Evolutionary conservation across 2,329 filamentous ascomycete genomes (phyloP), one percentile per base, ranked within the genome.

Genomic region (Cercospora brassicicola): DNA sequence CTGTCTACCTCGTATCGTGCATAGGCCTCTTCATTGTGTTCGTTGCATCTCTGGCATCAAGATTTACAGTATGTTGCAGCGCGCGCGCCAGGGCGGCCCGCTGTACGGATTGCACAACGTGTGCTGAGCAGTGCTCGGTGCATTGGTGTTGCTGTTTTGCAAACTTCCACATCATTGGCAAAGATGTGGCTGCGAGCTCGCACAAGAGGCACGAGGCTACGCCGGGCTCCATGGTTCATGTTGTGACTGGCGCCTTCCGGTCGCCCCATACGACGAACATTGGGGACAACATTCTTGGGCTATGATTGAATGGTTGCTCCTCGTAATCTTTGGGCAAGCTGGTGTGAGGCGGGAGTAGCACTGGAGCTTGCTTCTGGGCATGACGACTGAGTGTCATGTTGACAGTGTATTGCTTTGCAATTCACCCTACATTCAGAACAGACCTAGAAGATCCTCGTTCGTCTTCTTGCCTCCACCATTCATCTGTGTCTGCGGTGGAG

Each of bases 401-500:
- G 23, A 15, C 36, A 42, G 36, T n/a, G 13, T 13, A 28, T 28
- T 5, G 7, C 48, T 55, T 13, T 28, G 20, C 45, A 48, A 5
- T 1, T n/a, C 48, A n/a, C 30, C 31, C 3, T 20, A 59, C 28
- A 31, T 64, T 73, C 71, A 87, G 75, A 88, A 86, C 74, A 87
- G 76, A 64, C 85, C 85, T 68, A 88, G 72, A 53, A 87, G 80
- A 74, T 88, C 85, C 71, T 87, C 84, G 67, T 86, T 87, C 51
- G 73, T 76, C 73, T 77, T 75, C 78, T 84, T 84, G 59, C 73
- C 73, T 78, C 70, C 82, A 77, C 73, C 71, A 39, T 73, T 73
- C 75, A 91, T 86, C 78, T 88, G 86, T 10, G 84, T 83, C 4
- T 90, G 84, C 15, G 90, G 89, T 33, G 90, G 85, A 18, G 91